Conservation (phyloP, 495 filamentous ascomycete species). For the Venustampulla echinocandica region DNA sequence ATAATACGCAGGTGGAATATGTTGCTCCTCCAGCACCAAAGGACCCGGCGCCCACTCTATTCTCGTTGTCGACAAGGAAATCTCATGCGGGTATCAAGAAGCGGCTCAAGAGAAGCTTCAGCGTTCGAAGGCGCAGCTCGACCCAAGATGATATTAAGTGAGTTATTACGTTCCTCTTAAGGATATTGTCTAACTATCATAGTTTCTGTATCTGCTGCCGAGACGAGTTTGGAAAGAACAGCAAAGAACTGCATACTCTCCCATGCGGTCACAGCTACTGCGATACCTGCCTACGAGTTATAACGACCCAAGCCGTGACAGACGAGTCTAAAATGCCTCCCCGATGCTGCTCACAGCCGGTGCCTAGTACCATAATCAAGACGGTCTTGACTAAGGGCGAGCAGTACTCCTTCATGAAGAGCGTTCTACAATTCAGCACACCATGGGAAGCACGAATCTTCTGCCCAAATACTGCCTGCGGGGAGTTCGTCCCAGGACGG, state of each 20-base stretch:
- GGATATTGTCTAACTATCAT: conserved; percentile 10
- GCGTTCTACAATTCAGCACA: conserved; percentile 41
- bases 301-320: conserved; percentile 40
- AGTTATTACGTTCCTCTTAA: conserved; percentile 29
- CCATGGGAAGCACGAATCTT: conserved; percentile 45
- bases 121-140: conserved; percentile 28
- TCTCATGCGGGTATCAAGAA: conserved; percentile 34
- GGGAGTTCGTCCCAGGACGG: conserved; percentile 41
- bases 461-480: conserved; percentile 40
- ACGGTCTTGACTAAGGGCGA: conserved; percentile 39
- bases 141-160: conserved; percentile 18
- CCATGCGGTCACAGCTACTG: conserved; percentile 48
- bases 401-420: conserved; percentile 43
- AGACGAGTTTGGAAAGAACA: conserved; percentile 37
- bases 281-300: conserved; percentile 35
- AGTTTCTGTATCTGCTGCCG: conserved; percentile 47
- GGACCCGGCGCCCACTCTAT: conserved; percentile 27
- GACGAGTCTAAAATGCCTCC: conserved; percentile 50
- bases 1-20: conserved; percentile 27
- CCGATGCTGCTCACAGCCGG: conserved; percentile 47
- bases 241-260: conserved; percentile 33
- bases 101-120: conserved; percentile 28
- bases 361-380: conserved; percentile 42
- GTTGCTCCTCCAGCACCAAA: conserved; percentile 19
- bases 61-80: conserved; percentile 28